Percentiles rank a stretch among this genome's conserved stretches.
Conservation (phyloP, 306 rosid genomes). For the Crataegus laevigata region DNA sequence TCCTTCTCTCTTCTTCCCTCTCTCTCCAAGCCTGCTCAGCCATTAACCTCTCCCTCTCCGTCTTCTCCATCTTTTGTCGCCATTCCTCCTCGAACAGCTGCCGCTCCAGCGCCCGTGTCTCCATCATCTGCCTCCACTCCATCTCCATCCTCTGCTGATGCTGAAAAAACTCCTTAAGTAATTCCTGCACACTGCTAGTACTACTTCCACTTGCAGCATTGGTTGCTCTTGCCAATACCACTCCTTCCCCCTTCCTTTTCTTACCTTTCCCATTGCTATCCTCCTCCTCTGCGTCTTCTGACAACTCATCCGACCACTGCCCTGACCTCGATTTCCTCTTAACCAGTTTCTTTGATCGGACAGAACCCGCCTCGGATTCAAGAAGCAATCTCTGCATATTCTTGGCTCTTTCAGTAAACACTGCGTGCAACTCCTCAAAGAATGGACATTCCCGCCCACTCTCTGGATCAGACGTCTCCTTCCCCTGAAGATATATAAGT, state of each 20-base stretch:
- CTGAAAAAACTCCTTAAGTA: conserved; percentile 64
- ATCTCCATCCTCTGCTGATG: conserved; percentile 74
- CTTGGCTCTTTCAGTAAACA: conserved; percentile 63
- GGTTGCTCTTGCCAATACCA: conserved; percentile 17
- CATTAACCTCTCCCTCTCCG: conserved; percentile 73
- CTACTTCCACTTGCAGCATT: conserved; percentile 16
- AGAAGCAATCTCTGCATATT: conserved; percentile 60
- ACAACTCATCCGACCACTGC: conserved; percentile 57
- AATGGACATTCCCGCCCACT: conserved; percentile 66
- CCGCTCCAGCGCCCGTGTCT: conserved; percentile 48
- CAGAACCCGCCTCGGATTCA: conserved; percentile 56
- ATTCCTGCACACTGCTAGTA: conserved; percentile 30
- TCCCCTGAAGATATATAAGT: conserved; percentile 43
- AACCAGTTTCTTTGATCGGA: conserved; percentile 41
- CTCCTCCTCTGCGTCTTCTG: conserved; percentile 42
- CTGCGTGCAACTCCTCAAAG: conserved; percentile 75
- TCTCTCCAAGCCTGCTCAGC: conserved; percentile 77
- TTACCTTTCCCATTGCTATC: conserved; percentile 44
- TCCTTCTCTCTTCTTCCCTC: conserved; percentile 79
- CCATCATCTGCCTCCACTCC: conserved; percentile 85
- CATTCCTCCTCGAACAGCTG: conserved; percentile 75
- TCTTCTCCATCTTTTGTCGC: conserved; percentile 67
- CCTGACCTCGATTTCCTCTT: conserved; percentile 45
- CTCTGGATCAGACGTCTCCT: conserved; percentile 80
- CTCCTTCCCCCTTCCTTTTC: conserved; percentile 48